Conservation (phyloP, 192 early-diverging fungal genomes). For the Backusella circina region DNA sequence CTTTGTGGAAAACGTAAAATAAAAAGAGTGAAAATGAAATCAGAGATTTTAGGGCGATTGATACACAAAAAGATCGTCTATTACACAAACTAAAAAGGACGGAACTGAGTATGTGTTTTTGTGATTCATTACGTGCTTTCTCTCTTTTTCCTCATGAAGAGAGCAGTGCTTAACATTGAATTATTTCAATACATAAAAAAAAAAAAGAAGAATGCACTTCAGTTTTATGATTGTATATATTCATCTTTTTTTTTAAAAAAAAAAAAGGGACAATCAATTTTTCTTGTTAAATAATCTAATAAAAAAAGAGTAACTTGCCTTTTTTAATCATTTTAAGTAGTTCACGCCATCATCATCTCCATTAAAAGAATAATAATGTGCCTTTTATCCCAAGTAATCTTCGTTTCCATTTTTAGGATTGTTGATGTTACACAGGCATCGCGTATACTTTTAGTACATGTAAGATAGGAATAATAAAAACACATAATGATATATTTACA, state of each 20-base stretch:
- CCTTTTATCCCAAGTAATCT: not conserved
- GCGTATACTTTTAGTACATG: not conserved
- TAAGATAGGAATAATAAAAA: no score
- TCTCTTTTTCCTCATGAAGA: not conserved
- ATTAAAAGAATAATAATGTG: not conserved
- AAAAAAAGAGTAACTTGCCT: not conserved
- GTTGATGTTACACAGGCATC: not conserved
- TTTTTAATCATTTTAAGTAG: not conserved
- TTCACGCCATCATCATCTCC: not conserved
- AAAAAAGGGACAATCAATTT: no score
- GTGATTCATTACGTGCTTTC: not conserved
- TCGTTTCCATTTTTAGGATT: not conserved
- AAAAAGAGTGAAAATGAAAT: not conserved
- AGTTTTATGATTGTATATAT: no score
- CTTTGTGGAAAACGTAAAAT: not conserved
- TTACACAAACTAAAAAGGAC: not conserved
- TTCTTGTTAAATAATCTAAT: not conserved
- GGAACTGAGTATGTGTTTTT: not conserved
- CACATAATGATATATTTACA: no score
- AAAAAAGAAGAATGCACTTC: not conserved
- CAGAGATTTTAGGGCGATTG: not conserved
- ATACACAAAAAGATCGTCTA: slow-evolving; percentile 3
- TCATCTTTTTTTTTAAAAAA: no score
- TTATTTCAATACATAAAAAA: not conserved
- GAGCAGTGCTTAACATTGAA: not conserved